Evolutionary conservation across 1,139 yeast genomes (phyloP), one percentile per base, ranked within the genome.

Genomic region (Kodamaea fungicola): DNA sequence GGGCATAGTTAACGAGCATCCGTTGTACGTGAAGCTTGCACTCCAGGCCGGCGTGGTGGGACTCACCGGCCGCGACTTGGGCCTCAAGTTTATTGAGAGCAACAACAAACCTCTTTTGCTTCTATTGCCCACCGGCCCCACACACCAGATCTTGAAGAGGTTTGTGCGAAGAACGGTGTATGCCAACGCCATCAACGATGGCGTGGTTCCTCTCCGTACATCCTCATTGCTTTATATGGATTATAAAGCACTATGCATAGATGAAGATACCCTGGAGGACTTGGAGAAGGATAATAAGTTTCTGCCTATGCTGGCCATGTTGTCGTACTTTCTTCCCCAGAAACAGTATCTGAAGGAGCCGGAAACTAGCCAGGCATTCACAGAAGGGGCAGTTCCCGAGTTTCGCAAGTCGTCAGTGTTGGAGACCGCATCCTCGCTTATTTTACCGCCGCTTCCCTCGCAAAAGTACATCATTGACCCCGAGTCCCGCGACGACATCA

Each of bases 1-100:
- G 10, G 99, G 98, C 0, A 80, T 90, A 2, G 72, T 74, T 12
- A 76, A 85, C 35, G 97, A 90, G 52, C 90, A 89, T 54, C 97
- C 98, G 0, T 78, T 81, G 2, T 89, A 85, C 55, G 83, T 94
- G 22, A 88, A 87, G 52, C 64, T 89, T 39, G 94, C 94, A 0
- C 67, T 92, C 12, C 85, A 83, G 57, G 82, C 89, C 30, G 98
- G 99, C 0, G 73, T 90, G 34, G 92, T 88, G 3, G 99, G 98
- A 0, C 83, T 80, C 51, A 84, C 97, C 0, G 99, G 99, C 0
- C 92, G 86, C 50, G 99, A 92, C 54, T 62, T 92, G 43, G 94
- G 95, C 0, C 67, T 94, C 35, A 62, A 67, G 38, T 61, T 50
- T 37, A 40, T 62, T 6, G 75, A 69, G 39, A 55, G 56, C 35